These are phyloP conservation scores for Ophiocordyceps australis DNA, from an alignment of 2,329 filamentous ascomycete genomes.

Conservation along the genomic window DNA sequence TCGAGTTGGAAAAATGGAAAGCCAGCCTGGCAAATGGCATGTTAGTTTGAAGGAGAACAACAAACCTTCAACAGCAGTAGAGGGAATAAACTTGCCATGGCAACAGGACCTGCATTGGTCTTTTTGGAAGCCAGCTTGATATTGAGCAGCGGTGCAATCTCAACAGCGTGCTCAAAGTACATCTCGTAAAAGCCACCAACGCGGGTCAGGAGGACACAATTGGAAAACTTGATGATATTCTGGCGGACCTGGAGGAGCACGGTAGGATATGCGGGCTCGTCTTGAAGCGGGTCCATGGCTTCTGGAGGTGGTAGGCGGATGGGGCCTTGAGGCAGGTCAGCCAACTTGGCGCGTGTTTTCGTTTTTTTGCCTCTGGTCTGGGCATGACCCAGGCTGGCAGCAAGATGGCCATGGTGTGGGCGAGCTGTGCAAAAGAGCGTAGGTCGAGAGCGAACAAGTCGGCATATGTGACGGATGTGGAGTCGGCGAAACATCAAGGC, in stretches of 20 bases:
- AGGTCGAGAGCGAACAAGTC: neutral
- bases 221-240: conserved; percentile 80
- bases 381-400: conserved; percentile 1
- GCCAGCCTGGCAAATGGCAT: conserved; percentile 42
- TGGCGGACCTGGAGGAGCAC: conserved; percentile 72
- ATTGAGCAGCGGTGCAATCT: conserved; percentile 71
- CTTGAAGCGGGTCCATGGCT: conserved; percentile 16
- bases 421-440: neutral
- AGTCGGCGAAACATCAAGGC: no score
- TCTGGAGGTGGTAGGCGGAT: conserved; percentile 12
- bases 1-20: conserved; percentile 91
- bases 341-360: conserved; percentile 23
- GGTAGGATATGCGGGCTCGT: conserved; percentile 53
- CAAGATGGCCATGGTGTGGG: conserved; percentile 4
- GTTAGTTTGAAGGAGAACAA: neutral
- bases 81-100: conserved; percentile 47
- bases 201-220: conserved; percentile 79
- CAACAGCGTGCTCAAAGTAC: conserved; percentile 89
- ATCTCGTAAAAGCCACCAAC: conserved; percentile 96
- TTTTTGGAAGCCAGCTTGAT: conserved; percentile 72
- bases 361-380: conserved; percentile 32
- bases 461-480: no score
- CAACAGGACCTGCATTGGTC: conserved; percentile 58
- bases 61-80: no score
- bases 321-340: conserved; percentile 37